Conservation (phyloP, 2,329 filamentous ascomycete genomes). For the Epichloe hybrida region DNA sequence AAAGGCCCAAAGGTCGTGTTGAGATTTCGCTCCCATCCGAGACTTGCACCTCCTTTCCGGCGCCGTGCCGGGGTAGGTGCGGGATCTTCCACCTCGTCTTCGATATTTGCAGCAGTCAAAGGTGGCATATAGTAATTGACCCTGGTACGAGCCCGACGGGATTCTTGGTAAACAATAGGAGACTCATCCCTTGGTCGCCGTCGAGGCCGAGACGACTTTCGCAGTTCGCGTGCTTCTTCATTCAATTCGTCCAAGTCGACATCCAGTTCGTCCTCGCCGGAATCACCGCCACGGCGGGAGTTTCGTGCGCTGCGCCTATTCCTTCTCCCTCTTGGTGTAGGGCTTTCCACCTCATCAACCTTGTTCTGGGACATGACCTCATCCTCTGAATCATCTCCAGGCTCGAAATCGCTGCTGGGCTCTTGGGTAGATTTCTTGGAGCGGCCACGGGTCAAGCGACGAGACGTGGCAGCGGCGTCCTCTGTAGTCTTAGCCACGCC, state of each 20-base stretch:
- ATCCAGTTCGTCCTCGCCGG: constrained; percentile 42
- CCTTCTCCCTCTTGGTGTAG: constrained; percentile 35
- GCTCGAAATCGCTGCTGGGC: constrained; percentile 48
- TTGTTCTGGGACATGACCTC: constrained; percentile 33
- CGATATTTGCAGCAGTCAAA: constrained; percentile 46
- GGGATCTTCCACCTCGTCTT: constrained; percentile 57
- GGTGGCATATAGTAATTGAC: constrained; percentile 82
- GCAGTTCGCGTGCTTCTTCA: constrained; percentile 51
- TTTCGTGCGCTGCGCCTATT: constrained; percentile 26
- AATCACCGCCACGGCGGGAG: constrained; percentile 36
- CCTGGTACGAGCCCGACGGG: constrained; percentile 38
- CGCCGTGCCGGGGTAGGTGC: constrained; percentile 58
- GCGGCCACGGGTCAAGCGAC: constrained; percentile 34
- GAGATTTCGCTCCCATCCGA: constrained; percentile 62
- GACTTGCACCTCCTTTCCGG: constrained; percentile 44
- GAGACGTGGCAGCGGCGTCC: constrained; percentile 20
- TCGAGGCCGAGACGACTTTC: constrained; percentile 38
- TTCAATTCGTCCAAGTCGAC: constrained; percentile 52
- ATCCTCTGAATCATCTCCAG: constrained; percentile 44
- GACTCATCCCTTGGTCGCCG: constrained; percentile 37
- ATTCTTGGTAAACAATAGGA: constrained; percentile 46
- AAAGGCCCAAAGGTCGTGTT: constrained; percentile 91
- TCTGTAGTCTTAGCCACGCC: constrained; percentile 15
- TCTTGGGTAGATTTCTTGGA: constrained; percentile 35
- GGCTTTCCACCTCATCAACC: constrained; percentile 33